Percentiles rank a stretch among this genome's conserved stretches.
phyloP scores from a whole-genome alignment of 2,329 filamentous ascomycete species.

The Pseudogymnoascus sp. region DNA sequence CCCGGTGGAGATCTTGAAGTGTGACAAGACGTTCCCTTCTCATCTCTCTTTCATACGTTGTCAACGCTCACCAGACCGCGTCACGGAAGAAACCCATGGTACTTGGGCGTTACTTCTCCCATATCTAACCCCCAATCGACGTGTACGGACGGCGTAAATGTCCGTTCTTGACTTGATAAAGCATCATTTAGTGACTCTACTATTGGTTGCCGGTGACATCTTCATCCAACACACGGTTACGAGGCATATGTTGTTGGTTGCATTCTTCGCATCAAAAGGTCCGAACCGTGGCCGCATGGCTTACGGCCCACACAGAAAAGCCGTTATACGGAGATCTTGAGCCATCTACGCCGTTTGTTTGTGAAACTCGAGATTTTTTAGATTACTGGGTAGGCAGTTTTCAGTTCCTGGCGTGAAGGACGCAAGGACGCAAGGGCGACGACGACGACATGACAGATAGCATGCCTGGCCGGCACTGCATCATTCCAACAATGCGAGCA shows the following conservation, averaged over 20 bases:
- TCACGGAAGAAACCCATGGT: not conserved
- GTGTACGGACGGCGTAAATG: not conserved
- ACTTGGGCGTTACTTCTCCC: not conserved
- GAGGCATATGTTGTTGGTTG: not conserved
- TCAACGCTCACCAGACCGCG: slow-evolving; percentile 2
- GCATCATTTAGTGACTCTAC: not conserved
- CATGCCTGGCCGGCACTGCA: not conserved
- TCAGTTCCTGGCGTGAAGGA: not conserved
- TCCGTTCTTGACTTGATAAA: not conserved
- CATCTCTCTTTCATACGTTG: not conserved
- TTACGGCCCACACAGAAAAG: not conserved
- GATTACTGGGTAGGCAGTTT: not conserved
- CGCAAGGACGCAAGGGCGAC: too few relatives aligned
- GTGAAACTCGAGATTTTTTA: not conserved
- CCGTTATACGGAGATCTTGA: not conserved
- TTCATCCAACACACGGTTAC: slow-evolving; percentile 2
- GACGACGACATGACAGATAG: not conserved
- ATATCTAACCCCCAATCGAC: not conserved
- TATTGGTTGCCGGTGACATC: not conserved
- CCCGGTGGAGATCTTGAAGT: not conserved
- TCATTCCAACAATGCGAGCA: not conserved
- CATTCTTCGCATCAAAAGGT: slow-evolving; percentile 1
- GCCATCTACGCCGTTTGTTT: not conserved
- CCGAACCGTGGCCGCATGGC: slow-evolving; percentile 3
- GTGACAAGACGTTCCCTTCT: not conserved